Percentiles rank a stretch among this genome's conserved stretches.
Evolutionary conservation across 352 stramenopile species (phyloP).

Genomic region (Globisporangium megalacanthum): DNA sequence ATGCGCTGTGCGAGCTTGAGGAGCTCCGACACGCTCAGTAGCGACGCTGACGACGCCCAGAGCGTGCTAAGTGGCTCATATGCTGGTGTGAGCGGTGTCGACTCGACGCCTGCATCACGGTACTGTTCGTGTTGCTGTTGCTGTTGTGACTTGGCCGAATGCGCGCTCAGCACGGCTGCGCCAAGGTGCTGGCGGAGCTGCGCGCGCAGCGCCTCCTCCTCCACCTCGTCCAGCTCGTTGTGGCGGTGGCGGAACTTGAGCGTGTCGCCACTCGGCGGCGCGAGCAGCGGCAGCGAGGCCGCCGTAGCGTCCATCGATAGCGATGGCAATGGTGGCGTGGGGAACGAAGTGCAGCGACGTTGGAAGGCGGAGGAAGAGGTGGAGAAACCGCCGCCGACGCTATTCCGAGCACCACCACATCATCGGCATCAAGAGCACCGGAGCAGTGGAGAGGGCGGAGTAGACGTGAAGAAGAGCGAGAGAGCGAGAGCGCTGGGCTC

Average conservation of each 20-base stretch:
- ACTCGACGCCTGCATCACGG: constrained; percentile 3
- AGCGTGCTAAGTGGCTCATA: constrained; percentile 15
- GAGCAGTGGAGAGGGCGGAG: no score
- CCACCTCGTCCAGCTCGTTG: constrained; percentile 40
- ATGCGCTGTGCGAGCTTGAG: constrained; percentile 32
- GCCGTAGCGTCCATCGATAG: neutral
- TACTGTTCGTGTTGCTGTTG: constrained; percentile 6
- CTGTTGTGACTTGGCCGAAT: constrained; percentile 9
- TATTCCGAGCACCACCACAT: no score
- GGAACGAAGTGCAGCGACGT: no score
- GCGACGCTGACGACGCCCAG: constrained; percentile 18
- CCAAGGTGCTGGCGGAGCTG: constrained; percentile 45
- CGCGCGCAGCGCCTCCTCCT: constrained; percentile 37
- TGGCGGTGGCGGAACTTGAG: constrained; percentile 32
- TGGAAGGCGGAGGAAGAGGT: no score
- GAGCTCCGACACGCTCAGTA: constrained; percentile 19
- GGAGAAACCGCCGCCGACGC: no score
- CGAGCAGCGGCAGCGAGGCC: constrained; percentile 24
- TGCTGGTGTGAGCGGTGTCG: constrained; percentile 10
- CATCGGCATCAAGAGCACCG: no score
- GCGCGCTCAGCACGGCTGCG: constrained; percentile 4
- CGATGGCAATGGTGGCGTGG: no score
- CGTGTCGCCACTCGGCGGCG: constrained; percentile 28
- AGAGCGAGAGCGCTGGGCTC: no score
- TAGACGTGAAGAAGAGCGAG: no score